These are phyloP conservation scores for Pisolithus sp. DNA, from an alignment of 768 basidiomycete genomes.

Conservation along the genomic window DNA sequence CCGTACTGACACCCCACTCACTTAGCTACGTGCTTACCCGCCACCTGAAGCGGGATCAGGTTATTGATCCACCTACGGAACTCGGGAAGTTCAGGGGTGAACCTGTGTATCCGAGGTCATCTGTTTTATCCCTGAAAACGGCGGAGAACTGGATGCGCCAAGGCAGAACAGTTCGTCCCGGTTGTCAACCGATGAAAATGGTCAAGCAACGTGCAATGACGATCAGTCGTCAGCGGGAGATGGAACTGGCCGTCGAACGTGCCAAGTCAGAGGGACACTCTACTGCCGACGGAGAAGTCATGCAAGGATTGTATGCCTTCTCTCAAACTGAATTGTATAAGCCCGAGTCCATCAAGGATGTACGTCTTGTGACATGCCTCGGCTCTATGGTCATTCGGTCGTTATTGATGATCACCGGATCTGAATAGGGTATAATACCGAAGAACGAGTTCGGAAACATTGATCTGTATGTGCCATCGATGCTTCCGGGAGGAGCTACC, in stretches of 20 bases:
- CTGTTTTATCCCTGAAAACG: conserved; percentile 82
- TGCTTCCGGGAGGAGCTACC: conserved; percentile 83
- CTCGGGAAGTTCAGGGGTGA: conserved; percentile 92
- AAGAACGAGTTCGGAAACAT: conserved; percentile 97
- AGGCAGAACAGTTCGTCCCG: conserved; percentile 66
- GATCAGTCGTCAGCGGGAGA: conserved; percentile 66
- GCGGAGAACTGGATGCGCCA: conserved; percentile 93
- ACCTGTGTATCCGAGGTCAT: conserved; percentile 79
- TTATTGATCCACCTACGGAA: conserved; percentile 73
- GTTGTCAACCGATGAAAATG: conserved; percentile 83
- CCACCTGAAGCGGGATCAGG: conserved; percentile 84
- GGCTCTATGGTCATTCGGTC: neutral
- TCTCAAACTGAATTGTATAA: conserved; percentile 78
- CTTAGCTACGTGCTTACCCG: conserved; percentile 75
- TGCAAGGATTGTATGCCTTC: conserved; percentile 84
- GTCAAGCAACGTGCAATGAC: conserved; percentile 83
- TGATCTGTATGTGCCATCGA: conserved; percentile 89
- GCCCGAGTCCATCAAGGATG: conserved; percentile 79
- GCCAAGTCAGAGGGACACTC: conserved; percentile 31
- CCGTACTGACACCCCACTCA: conserved; percentile 1
- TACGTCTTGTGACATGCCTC: conserved; percentile 34
- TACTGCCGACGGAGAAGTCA: conserved; percentile 45
- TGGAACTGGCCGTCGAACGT: conserved; percentile 49
- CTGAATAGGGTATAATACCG: conserved; percentile 75
- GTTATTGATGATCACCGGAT: conserved; percentile 8